Conservation (phyloP, 495 filamentous ascomycete genomes). For the Articulospora tetracladia region DNA sequence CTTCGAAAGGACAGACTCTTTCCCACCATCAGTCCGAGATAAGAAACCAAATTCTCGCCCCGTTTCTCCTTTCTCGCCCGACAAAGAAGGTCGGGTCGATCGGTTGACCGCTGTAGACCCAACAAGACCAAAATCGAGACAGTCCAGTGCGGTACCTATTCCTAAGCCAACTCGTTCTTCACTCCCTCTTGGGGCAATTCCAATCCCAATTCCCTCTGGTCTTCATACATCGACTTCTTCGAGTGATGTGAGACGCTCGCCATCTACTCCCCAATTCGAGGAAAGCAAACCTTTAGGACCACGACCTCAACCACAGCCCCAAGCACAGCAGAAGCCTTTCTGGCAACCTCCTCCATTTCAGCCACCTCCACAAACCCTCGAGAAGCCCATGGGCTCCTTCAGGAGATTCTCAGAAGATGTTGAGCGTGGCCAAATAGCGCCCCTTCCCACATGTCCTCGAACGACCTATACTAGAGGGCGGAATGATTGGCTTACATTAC, state of each 20-base stretch:
- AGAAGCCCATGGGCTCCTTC: slow-evolving; percentile 22
- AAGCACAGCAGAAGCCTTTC: not conserved
- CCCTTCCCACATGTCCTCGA: slow-evolving; percentile 52
- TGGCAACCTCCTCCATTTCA: slow-evolving; percentile 27
- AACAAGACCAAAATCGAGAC: slow-evolving; percentile 14
- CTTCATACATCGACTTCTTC: slow-evolving; percentile 1
- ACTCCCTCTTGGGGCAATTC: not conserved
- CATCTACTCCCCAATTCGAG: slow-evolving; percentile 16
- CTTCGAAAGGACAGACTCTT: slow-evolving; percentile 18
- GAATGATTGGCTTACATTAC: slow-evolving; percentile 65
- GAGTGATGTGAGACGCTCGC: slow-evolving; percentile 10
- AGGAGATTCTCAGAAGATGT: slow-evolving; percentile 26
- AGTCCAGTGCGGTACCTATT: slow-evolving; percentile 9
- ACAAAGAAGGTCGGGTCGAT: slow-evolving; percentile 10
- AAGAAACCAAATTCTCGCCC: slow-evolving; percentile 9
- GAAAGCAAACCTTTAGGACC: slow-evolving; percentile 9
- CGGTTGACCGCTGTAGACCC: slow-evolving; percentile 18
- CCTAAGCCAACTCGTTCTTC: slow-evolving; percentile 9
- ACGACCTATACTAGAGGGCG: slow-evolving; percentile 41
- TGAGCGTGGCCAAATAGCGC: slow-evolving; percentile 19
- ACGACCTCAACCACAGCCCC: slow-evolving; percentile 1
- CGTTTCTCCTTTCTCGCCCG: slow-evolving; percentile 15
- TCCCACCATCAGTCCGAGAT: not conserved
- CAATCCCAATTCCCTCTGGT: slow-evolving; percentile 20
- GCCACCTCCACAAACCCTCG: slow-evolving; percentile 15